phyloP scores from a whole-genome alignment of 83 land plant species.

The Diphasiastrum complanatum region DNA sequence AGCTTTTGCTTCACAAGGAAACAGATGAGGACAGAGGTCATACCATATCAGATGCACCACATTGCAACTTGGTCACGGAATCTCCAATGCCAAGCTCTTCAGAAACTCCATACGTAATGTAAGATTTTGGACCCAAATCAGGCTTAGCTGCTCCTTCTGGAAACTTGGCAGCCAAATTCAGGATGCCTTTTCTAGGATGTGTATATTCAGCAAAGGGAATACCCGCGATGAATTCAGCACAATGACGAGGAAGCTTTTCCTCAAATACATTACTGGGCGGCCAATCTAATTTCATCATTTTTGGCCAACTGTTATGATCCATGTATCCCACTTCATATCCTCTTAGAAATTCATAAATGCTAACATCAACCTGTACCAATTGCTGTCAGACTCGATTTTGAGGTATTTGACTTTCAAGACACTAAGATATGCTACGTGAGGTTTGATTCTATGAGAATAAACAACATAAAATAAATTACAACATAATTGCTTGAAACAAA shows the following conservation, averaged over 20 bases:
- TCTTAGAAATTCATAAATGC: too few relatives aligned
- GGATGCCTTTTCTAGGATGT: conserved; percentile 4
- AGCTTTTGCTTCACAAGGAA: background rate
- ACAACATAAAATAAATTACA: too few relatives aligned
- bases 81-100: conserved; percentile 14
- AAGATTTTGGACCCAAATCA: conserved; percentile 8
- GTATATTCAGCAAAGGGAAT: conserved; percentile 5
- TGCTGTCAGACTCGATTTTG: too few relatives aligned
- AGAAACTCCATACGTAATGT: conserved; percentile 7
- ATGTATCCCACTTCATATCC: too few relatives aligned
- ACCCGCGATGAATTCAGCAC: conserved; percentile 1
- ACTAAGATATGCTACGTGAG: too few relatives aligned
- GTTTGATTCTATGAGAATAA: too few relatives aligned
- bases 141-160: conserved; percentile 4
- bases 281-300: conserved; percentile 16
- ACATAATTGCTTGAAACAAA: too few relatives aligned
- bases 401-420: too few relatives aligned
- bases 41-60: conserved; percentile 6
- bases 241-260: conserved; percentile 11
- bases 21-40: background rate
- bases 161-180: conserved; percentile 11
- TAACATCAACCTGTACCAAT: too few relatives aligned
- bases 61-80: conserved; percentile 13
- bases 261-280: conserved; percentile 4
- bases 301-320: conserved; percentile 13